phyloP scores from a whole-genome alignment of 495 filamentous ascomycete species.

The Pseudotulostoma volvatum region DNA sequence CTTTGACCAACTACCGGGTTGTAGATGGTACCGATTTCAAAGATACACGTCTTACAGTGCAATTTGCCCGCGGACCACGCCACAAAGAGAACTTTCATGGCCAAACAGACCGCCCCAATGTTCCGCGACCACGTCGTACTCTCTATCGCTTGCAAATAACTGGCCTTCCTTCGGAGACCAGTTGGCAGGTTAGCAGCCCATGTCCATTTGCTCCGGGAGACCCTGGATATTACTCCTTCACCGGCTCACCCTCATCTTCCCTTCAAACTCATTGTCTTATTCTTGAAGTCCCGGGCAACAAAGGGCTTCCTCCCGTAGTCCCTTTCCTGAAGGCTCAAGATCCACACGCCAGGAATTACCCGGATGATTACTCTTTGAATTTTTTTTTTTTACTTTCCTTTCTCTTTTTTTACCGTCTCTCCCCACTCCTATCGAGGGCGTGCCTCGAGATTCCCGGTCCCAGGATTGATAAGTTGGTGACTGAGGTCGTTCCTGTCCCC shows the following conservation, averaged over 20 bases:
- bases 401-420: too few species aligned
- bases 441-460: too few species aligned
- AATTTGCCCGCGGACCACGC: slow-evolving; percentile 90
- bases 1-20: slow-evolving; percentile 8
- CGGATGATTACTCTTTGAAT: too few species aligned
- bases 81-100: slow-evolving; percentile 61
- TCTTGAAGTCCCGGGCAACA: too few species aligned
- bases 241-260: background rate
- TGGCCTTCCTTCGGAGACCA: slow-evolving; percentile 93
- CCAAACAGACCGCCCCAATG: slow-evolving; percentile 47
- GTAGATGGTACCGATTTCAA: slow-evolving; percentile 95
- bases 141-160: slow-evolving; percentile 91
- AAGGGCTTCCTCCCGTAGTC: too few species aligned
- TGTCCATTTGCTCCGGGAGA: slow-evolving; percentile 35
- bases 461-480: too few species aligned
- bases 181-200: slow-evolving; percentile 97
- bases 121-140: slow-evolving; percentile 86
- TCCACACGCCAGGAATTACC: too few species aligned
- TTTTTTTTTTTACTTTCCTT: too few species aligned
- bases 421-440: too few species aligned
- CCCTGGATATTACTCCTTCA: slow-evolving; percentile 17
- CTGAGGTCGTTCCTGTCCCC: too few species aligned
- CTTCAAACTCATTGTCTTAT: too few species aligned
- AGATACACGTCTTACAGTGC: slow-evolving; percentile 88
- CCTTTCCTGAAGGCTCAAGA: too few species aligned